Conservation (phyloP, 2,329 filamentous ascomycete genomes). For the Aspergillus sp. region DNA sequence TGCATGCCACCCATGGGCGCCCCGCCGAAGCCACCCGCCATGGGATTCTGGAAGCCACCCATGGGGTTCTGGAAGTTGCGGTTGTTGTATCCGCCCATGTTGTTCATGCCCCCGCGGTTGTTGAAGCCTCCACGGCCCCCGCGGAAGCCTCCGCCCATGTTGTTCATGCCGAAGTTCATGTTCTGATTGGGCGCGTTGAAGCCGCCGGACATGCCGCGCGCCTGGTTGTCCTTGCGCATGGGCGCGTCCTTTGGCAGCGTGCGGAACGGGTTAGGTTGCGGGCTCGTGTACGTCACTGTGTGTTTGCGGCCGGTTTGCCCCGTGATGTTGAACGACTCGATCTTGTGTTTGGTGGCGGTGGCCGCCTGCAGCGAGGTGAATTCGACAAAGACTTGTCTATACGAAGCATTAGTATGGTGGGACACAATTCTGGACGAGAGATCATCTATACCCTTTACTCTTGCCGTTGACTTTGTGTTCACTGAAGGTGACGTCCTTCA, state of each 20-base stretch:
- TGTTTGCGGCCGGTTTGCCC: constrained; percentile 63
- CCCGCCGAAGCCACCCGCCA: constrained; percentile 45
- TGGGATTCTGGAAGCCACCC: constrained; percentile 46
- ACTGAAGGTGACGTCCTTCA: constrained; percentile 93
- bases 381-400: constrained; percentile 76
- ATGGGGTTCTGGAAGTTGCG: constrained; percentile 49
- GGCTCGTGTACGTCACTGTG: constrained; percentile 71
- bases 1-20: constrained; percentile 53
- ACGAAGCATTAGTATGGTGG: not conserved
- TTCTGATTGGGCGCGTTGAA: constrained; percentile 43
- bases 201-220: constrained; percentile 47
- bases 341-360: constrained; percentile 77
- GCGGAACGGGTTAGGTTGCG: constrained; percentile 81
- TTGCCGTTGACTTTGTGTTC: constrained; percentile 99
- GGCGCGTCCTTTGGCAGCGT: constrained; percentile 88
- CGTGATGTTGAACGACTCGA: constrained; percentile 64
- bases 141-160: constrained; percentile 53
- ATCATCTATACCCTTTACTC: constrained; percentile 79
- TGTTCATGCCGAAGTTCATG: constrained; percentile 42
- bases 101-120: constrained; percentile 27
- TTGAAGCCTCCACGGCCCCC: constrained; percentile 47
- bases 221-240: constrained; percentile 63
- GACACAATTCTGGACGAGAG: not conserved
- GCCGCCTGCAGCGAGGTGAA: constrained; percentile 81
- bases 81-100: constrained; percentile 52